Conservation (phyloP, 768 basidiomycete species). For the Lactarius tabidus region DNA sequence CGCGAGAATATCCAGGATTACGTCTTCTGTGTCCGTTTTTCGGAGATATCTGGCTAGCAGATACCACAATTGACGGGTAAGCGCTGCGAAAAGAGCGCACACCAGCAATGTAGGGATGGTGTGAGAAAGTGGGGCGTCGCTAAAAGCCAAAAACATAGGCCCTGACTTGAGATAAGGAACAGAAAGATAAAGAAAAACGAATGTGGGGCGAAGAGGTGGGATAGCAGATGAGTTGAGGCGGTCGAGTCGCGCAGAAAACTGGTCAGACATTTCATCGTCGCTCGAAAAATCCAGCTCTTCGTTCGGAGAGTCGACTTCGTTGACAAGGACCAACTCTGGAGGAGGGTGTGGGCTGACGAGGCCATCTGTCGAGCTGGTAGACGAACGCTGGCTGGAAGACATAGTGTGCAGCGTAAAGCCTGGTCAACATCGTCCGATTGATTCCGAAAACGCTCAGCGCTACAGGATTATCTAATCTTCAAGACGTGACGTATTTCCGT, state of each 20-base stretch:
- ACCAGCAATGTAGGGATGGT: constrained; percentile 47
- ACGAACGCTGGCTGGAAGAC: constrained; percentile 19
- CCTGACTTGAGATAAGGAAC: constrained; percentile 68
- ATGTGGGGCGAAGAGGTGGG: constrained; percentile 52
- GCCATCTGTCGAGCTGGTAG: constrained; percentile 10
- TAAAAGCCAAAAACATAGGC: constrained; percentile 56
- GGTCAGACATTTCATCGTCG: constrained; percentile 44
- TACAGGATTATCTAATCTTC: constrained; percentile 18
- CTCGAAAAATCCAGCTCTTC: constrained; percentile 36
- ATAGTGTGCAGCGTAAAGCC: not conserved
- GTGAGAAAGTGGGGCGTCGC: constrained; percentile 44
- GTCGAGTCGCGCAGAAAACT: constrained; percentile 28
- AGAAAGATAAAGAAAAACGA: constrained; percentile 66
- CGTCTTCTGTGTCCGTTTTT: constrained; percentile 60
- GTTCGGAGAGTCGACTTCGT: constrained; percentile 44
- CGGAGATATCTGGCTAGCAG: constrained; percentile 71
- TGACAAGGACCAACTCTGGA: constrained; percentile 61
- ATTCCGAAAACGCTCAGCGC: not conserved
- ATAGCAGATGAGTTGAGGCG: constrained; percentile 36
- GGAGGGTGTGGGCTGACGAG: constrained; percentile 2
- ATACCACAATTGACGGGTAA: constrained; percentile 70
- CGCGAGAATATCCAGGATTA: constrained; percentile 59
- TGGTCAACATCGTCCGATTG: not conserved
- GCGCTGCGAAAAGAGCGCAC: constrained; percentile 55
- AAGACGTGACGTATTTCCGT: not conserved